Conservation (phyloP, 148 eudicot genomes). For the Chenopodium album region DNA sequence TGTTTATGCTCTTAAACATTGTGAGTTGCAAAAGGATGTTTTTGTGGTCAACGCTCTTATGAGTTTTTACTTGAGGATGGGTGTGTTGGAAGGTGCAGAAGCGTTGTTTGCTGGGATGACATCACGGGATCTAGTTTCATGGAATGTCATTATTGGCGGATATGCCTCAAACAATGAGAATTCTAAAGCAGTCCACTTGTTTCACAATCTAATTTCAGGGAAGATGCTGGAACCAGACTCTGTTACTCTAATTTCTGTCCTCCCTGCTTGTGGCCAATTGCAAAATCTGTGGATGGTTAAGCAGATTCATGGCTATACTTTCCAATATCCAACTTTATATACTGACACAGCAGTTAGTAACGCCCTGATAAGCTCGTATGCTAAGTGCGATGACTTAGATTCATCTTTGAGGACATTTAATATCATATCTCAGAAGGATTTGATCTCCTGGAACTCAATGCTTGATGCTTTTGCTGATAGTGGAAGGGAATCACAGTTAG, state of each 20-base stretch:
- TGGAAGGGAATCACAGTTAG: slow-evolving; percentile 32
- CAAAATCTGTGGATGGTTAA: slow-evolving; percentile 41
- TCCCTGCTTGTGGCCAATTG: slow-evolving; percentile 56
- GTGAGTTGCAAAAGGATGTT: slow-evolving; percentile 38
- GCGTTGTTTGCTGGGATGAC: slow-evolving; percentile 47
- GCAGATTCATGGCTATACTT: slow-evolving; percentile 61
- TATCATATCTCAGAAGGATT: slow-evolving; percentile 41
- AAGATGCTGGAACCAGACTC: slow-evolving; percentile 34
- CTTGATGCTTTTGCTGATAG: slow-evolving; percentile 51
- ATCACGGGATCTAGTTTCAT: slow-evolving; percentile 56
- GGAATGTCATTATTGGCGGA: slow-evolving; percentile 77
- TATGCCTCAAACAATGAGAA: slow-evolving; percentile 47
- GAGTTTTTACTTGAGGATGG: slow-evolving; percentile 57
- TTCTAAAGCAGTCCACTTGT: slow-evolving; percentile 48
- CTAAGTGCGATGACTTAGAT: slow-evolving; percentile 46
- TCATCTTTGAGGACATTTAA: slow-evolving; percentile 45
- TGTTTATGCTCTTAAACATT: slow-evolving; percentile 37
- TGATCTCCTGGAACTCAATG: slow-evolving; percentile 75
- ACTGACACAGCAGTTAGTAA: slow-evolving; percentile 45
- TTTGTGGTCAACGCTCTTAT: slow-evolving; percentile 57
- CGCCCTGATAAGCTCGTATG: slow-evolving; percentile 59
- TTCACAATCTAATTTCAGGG: slow-evolving; percentile 38
- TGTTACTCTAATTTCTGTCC: slow-evolving; percentile 60
- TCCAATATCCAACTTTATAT: slow-evolving; percentile 36
- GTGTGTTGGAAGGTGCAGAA: slow-evolving; percentile 40